Evolutionary conservation across 2,329 filamentous ascomycete species (phyloP).

Genomic region (Aureobasidium lini): DNA sequence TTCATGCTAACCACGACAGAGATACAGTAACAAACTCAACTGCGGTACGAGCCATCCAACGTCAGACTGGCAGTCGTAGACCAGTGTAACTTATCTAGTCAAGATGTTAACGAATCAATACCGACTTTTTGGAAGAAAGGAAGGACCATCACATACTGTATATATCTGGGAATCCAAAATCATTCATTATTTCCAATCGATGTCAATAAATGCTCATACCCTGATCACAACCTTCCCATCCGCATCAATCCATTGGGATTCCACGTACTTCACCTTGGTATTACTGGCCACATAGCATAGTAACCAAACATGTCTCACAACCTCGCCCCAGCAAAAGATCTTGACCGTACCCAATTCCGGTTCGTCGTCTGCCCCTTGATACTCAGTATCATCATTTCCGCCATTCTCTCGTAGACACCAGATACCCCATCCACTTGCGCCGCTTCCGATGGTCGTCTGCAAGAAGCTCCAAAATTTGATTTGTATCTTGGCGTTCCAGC

Average conservation of each 20-base stretch:
- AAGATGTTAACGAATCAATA: too few relatives aligned
- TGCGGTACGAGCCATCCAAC: too few relatives aligned
- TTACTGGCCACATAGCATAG: conserved; percentile 66
- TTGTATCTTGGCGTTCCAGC: conserved; percentile 46
- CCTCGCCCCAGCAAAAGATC: conserved; percentile 71
- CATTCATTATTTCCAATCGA: background rate
- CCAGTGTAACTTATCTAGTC: too few relatives aligned
- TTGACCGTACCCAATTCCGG: conserved; percentile 41
- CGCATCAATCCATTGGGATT: conserved; percentile 60
- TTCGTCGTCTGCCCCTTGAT: background rate
- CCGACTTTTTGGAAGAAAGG: too few relatives aligned
- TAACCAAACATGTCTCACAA: conserved; percentile 66
- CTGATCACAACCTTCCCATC: conserved; percentile 49
- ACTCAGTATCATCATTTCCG: background rate
- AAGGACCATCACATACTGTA: too few relatives aligned
- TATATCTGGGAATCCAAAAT: background rate
- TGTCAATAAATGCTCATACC: conserved; percentile 30
- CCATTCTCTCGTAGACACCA: conserved; percentile 41
- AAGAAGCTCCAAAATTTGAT: conserved; percentile 56
- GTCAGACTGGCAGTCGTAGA: too few relatives aligned
- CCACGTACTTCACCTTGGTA: conserved; percentile 51
- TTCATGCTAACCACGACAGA: too few relatives aligned
- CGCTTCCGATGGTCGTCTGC: conserved; percentile 50
- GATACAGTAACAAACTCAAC: too few relatives aligned
- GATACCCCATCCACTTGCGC: conserved; percentile 60